A percentile compares a stretch with the other conserved stretches of the same genome.
These are phyloP conservation scores for Tetradesmus lagerheimii DNA, from an alignment of 139 green algal genomes.

Conservation along the genomic window DNA sequence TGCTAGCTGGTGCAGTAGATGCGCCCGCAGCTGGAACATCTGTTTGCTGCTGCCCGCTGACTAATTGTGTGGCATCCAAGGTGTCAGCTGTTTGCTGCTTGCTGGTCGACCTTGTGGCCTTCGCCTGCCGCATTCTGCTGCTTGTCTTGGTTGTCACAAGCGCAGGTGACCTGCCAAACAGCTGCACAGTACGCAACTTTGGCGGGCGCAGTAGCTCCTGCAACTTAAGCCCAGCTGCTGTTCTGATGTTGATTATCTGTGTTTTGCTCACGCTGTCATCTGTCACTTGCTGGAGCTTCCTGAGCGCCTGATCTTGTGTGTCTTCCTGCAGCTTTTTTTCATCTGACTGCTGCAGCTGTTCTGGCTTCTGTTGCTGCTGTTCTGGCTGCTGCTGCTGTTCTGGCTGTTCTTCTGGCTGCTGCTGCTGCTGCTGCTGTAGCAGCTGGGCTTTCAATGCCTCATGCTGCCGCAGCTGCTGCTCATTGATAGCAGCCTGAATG, in stretches of 20 bases:
- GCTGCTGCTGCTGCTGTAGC: background rate
- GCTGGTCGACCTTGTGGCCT: background rate
- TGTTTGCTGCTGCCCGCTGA: background rate
- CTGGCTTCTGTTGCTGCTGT: background rate
- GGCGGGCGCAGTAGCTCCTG: background rate
- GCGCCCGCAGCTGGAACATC: background rate
- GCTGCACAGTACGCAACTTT: background rate
- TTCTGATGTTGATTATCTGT: background rate
- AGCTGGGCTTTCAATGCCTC: background rate
- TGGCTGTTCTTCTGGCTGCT: background rate
- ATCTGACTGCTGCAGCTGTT: background rate
- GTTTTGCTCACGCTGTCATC: background rate
- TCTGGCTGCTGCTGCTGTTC: background rate
- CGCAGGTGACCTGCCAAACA: background rate
- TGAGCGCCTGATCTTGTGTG: background rate
- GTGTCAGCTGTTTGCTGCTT: background rate
- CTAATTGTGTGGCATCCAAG: too few species aligned
- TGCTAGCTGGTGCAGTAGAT: background rate
- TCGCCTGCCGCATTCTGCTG: background rate
- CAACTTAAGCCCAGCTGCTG: background rate
- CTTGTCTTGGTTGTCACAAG: background rate
- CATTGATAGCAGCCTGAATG: background rate
- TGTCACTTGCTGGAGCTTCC: background rate
- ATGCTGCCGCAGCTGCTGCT: background rate
- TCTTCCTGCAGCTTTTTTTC: background rate